Conservation (phyloP, 768 basidiomycete genomes). For the Russula dissimulans region DNA sequence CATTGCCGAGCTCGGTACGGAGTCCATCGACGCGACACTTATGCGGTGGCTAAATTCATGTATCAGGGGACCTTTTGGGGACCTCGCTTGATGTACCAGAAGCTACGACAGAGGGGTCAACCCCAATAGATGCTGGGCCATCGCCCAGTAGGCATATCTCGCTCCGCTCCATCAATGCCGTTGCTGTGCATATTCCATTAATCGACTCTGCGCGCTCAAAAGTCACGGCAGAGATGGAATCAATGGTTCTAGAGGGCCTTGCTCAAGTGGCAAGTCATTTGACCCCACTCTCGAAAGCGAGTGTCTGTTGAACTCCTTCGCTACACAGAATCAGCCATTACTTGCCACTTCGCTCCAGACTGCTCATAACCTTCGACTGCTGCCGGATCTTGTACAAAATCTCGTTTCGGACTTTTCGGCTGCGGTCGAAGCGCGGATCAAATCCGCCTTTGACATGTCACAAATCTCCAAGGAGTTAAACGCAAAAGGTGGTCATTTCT, state of each 20-base stretch:
- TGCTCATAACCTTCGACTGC: constrained; percentile 81
- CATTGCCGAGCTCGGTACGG: constrained; percentile 80
- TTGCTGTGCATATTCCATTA: constrained; percentile 58
- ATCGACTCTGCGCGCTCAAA: constrained; percentile 62
- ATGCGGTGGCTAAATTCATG: background rate
- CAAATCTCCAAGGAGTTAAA: constrained; percentile 79
- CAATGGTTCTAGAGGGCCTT: constrained; percentile 77
- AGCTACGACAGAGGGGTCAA: background rate
- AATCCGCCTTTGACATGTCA: constrained; percentile 74
- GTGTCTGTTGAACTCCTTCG: constrained; percentile 2
- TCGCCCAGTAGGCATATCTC: constrained; percentile 27
- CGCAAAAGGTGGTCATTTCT: constrained; percentile 50
- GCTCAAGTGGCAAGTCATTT: constrained; percentile 52
- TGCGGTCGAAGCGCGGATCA: constrained; percentile 74
- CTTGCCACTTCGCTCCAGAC: constrained; percentile 93
- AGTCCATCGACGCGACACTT: background rate
- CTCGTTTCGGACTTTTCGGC: constrained; percentile 74
- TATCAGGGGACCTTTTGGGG: constrained; percentile 17
- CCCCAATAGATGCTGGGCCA: background rate
- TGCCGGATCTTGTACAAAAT: constrained; percentile 74
- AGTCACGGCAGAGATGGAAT: constrained; percentile 83
- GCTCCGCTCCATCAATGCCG: constrained; percentile 63
- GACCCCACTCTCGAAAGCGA: background rate
- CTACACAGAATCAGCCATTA: constrained; percentile 71
- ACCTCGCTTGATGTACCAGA: background rate